Base-by-base conservation (phyloP, 345 rosid genomes). In the Murraya koenigii region DNA sequence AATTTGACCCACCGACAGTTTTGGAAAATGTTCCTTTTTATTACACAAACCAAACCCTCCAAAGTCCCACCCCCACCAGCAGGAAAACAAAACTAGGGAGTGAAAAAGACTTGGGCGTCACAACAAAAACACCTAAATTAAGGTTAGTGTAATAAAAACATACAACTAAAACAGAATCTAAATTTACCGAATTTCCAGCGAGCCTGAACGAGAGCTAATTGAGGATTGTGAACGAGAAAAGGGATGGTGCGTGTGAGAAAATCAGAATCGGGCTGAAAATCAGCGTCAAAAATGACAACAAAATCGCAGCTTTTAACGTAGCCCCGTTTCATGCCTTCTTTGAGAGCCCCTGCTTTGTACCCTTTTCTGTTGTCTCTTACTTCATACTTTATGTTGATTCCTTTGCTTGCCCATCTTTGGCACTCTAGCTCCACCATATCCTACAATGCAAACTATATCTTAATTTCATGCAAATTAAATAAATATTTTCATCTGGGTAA, bases 221-320 rank as follows among this genome's bases (percentile, higher is more conserved):
- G 78, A 1, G 97, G 94, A 86, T 95, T 95, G 78, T 90, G 93
- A 44, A 82, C 80, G 2, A 95, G 91, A 63, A 87, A 96, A 14
- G 99, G 99, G 26, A 96, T 79, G 83, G 98, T 87, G 22, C 95
- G 92, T 93, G 94, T 88, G 1, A 96, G 92, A 78, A 78, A 96
- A 78, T 96, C 97, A 6, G 99, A 92, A 41, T 96, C 99, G 0
- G 99, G 99, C 74, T 96, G 99, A 76, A 96, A 96, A 88, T 96
- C 99, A 2, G 99, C 99, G 71, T 96, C 99, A 75, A 96, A 90
- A 66, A 96, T 96, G 67, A 91, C 97, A 0, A 96, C 99, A 66
- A 81, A 91, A 76, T 96, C 99, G 60, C 98, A 96, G 35, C 80
- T 78, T 60, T 92, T 94, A 19, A 89, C 97, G 82, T 96, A 96